These are phyloP conservation scores for Amanita fuliginea DNA, from an alignment of 768 basidiomycete genomes.

Conservation along the genomic window DNA sequence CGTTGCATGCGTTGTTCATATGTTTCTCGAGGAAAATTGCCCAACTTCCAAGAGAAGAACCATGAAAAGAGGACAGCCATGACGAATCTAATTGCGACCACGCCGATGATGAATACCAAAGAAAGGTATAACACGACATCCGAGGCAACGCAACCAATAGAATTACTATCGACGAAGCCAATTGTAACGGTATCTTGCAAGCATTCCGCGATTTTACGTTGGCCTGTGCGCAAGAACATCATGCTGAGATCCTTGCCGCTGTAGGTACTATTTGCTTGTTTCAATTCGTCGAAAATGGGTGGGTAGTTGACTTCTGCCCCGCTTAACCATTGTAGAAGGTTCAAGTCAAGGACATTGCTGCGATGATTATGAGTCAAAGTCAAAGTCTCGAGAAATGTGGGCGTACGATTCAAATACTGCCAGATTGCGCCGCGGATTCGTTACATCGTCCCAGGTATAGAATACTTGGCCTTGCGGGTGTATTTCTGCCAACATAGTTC, in stretches of 20 bases:
- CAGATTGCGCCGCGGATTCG: constrained; percentile 57
- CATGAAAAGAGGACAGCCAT: constrained; percentile 98
- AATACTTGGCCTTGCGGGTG: constrained; percentile 75
- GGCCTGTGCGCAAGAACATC: constrained; percentile 61
- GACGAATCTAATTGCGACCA: constrained; percentile 86
- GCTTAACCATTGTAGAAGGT: constrained; percentile 79
- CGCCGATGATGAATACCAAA: constrained; percentile 94
- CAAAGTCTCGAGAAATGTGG: background rate
- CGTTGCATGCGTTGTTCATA: constrained; percentile 88
- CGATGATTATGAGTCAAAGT: background rate
- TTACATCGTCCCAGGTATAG: constrained; percentile 85
- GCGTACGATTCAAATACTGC: constrained; percentile 93
- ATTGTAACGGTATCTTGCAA: constrained; percentile 78
- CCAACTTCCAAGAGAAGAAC: constrained; percentile 96
- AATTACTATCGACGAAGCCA: constrained; percentile 90
- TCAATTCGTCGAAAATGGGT: constrained; percentile 68
- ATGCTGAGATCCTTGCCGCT: constrained; percentile 85
- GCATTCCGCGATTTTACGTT: constrained; percentile 64
- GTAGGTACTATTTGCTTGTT: constrained; percentile 56
- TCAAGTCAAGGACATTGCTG: constrained; percentile 83
- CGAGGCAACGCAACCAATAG: constrained; percentile 94
- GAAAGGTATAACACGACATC: constrained; percentile 91
- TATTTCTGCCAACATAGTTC: constrained; percentile 38
- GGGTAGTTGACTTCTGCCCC: constrained; percentile 76
- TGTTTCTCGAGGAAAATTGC: constrained; percentile 87